These are phyloP conservation scores for Fusarium albosuccineum DNA, from an alignment of 2,329 filamentous ascomycete genomes.

Conservation along the genomic window DNA sequence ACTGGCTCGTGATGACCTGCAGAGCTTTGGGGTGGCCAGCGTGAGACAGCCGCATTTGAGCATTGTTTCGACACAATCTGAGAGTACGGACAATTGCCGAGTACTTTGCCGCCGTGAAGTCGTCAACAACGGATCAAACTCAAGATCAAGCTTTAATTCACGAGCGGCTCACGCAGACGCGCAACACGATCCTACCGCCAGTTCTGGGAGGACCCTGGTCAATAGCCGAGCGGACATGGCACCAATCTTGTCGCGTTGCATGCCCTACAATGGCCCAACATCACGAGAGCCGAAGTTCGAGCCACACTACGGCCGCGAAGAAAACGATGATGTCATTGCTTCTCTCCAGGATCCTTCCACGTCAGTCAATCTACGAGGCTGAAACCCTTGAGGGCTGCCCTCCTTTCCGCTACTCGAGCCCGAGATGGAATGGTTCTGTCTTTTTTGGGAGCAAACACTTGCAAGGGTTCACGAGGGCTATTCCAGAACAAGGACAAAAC, in stretches of 20 bases:
- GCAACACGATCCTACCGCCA: constrained; percentile 14
- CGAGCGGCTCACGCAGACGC: constrained; percentile 17
- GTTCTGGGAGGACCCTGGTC: constrained; percentile 26
- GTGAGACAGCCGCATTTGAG: constrained; percentile 24
- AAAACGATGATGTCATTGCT: constrained; percentile 40
- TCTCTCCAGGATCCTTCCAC: constrained; percentile 37
- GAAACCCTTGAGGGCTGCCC: constrained; percentile 35
- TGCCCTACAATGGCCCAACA: constrained; percentile 18
- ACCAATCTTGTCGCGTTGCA: constrained; percentile 26
- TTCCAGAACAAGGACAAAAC: constrained; percentile 22
- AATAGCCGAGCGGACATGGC: constrained; percentile 25
- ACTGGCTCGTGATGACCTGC: constrained; percentile 41
- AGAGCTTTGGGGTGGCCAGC: constrained; percentile 20
- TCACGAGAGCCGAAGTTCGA: constrained; percentile 30
- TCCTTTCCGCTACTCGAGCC: constrained; percentile 1
- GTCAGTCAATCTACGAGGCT: constrained; percentile 46
- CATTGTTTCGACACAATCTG: constrained; percentile 17
- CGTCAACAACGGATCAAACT: background rate
- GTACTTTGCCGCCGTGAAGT: background rate
- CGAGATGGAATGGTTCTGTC: constrained; percentile 4
- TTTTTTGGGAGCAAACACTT: constrained; percentile 17
- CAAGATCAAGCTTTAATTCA: constrained; percentile 8
- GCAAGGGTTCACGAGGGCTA: constrained; percentile 16
- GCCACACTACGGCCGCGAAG: constrained; percentile 26
- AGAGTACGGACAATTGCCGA: constrained; percentile 29